Percentiles rank a stretch among this genome's conserved stretches.
Evolutionary conservation across 192 early-diverging fungal species (phyloP).

Genomic region (Linnemannia elongata): DNA sequence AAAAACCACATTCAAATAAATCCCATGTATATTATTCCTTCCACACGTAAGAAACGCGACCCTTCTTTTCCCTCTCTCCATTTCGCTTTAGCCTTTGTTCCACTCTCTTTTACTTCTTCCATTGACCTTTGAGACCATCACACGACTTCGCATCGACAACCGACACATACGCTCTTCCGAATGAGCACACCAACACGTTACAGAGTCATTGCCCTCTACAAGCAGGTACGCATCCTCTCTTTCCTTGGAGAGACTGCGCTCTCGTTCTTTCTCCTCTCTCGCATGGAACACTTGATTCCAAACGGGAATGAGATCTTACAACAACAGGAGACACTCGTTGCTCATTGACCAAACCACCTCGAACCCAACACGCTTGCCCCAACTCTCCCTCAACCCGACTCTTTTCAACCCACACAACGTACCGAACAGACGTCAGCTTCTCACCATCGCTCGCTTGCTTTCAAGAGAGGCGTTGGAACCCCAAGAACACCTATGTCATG

Average conservation of each 20-base stretch:
- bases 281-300: not conserved
- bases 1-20: constrained; percentile 1
- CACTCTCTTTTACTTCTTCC: not conserved
- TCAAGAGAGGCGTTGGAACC: too few relatives aligned
- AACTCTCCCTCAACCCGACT: too few relatives aligned
- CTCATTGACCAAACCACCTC: not conserved
- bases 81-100: not conserved
- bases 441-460: too few relatives aligned
- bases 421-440: too few relatives aligned
- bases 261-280: not conserved
- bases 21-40: not conserved
- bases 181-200: constrained; percentile 44
- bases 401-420: too few relatives aligned
- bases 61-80: not conserved
- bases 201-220: constrained; percentile 52
- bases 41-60: not conserved
- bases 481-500: too few relatives aligned
- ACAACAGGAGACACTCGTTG: not conserved
- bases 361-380: too few relatives aligned
- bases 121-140: not conserved
- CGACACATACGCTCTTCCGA: not conserved
- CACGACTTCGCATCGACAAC: not conserved
- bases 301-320: not conserved
- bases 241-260: not conserved
- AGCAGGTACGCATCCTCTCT: constrained; percentile 28